These are phyloP conservation scores for Alternaria triticimaculans DNA, from an alignment of 2,329 filamentous ascomycete species.

Conservation along the genomic window DNA sequence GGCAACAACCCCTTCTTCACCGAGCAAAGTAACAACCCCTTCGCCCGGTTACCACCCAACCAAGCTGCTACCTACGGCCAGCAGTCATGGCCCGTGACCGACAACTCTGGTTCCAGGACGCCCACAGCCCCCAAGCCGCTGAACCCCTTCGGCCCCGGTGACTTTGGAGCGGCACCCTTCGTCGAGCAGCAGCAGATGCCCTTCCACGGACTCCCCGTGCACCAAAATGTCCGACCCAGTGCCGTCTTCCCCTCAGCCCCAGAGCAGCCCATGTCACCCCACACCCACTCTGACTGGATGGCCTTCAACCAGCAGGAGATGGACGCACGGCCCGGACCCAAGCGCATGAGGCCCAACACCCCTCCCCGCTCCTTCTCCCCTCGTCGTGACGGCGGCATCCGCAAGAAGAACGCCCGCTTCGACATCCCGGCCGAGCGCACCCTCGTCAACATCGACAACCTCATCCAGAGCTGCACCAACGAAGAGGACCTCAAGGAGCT, in stretches of 20 bases:
- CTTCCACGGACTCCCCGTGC: conserved; percentile 47
- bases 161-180: conserved; percentile 57
- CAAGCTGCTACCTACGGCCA: conserved; percentile 57
- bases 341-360: conserved; percentile 70
- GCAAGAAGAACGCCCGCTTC: conserved; percentile 99
- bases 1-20: conserved; percentile 58
- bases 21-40: conserved; percentile 62
- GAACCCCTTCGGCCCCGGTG: conserved; percentile 63
- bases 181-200: conserved; percentile 50
- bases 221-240: conserved; percentile 54
- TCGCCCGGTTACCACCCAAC: conserved; percentile 65
- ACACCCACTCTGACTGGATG: conserved; percentile 67
- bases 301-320: conserved; percentile 59
- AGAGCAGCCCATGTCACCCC: conserved; percentile 64
- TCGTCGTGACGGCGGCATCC: conserved; percentile 81
- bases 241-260: conserved; percentile 57
- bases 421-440: conserved; percentile 95
- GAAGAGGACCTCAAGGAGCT: conserved; percentile 96
- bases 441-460: conserved; percentile 89
- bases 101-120: conserved; percentile 74
- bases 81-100: conserved; percentile 67
- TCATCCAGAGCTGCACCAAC: conserved; percentile 86
- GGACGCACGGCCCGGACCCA: conserved; percentile 56
- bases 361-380: conserved; percentile 77
- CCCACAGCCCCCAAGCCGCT: conserved; percentile 76